phyloP scores from a whole-genome alignment of 2,329 filamentous ascomycete species.

The Phaeosphaeria sp. region DNA sequence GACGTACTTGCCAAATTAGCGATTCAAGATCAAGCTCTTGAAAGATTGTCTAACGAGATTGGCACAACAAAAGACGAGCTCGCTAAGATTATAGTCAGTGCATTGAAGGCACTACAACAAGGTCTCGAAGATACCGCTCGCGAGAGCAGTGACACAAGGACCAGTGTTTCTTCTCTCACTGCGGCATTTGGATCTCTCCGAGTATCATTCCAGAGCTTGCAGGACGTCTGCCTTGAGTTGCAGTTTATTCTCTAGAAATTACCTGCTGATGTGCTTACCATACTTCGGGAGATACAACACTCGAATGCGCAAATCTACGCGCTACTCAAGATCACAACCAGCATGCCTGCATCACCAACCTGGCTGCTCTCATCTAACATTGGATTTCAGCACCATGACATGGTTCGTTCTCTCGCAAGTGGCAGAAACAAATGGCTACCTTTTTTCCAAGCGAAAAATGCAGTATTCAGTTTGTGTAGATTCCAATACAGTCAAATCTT shows the following conservation, averaged over 20 bases:
- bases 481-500: no score
- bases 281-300: not conserved
- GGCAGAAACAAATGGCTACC: not conserved
- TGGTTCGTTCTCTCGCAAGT: not conserved
- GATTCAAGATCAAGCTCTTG: not conserved
- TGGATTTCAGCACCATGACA: not conserved
- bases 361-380: conserved; percentile 1
- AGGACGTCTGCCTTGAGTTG: not conserved
- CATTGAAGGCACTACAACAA: not conserved
- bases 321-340: conserved; percentile 3
- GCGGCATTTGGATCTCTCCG: not conserved
- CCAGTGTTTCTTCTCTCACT: not conserved
- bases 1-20: not conserved
- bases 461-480: no score
- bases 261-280: not conserved
- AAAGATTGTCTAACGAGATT: not conserved
- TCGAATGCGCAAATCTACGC: conserved; percentile 4
- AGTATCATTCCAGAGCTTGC: not conserved
- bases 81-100: not conserved
- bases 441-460: not conserved
- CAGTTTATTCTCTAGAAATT: not conserved
- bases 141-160: not conserved
- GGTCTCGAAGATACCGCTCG: not conserved
- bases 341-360: conserved; percentile 1
- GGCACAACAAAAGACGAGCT: not conserved